Percentiles rank a stretch among this genome's conserved stretches.
Evolutionary conservation across 148 eudicot species (phyloP).

Genomic region (Camellia sinensis): DNA sequence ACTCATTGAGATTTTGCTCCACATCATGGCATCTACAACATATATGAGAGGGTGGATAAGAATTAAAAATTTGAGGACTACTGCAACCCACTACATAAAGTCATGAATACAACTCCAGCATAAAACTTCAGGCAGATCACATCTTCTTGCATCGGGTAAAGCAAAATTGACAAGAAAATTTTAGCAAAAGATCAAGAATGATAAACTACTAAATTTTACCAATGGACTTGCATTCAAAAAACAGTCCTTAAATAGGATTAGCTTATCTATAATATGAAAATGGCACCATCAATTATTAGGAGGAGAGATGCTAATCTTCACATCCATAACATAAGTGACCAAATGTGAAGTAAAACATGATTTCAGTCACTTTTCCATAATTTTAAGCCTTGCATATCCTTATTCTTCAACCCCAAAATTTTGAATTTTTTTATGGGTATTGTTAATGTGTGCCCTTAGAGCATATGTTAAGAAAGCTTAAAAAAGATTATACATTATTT

Average conservation of each 20-base stretch:
- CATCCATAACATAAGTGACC: neutral
- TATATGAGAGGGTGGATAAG: neutral
- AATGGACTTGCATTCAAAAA: neutral
- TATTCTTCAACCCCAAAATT: no score
- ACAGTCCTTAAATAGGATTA: neutral
- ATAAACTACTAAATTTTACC: no score
- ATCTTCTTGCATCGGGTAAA: neutral
- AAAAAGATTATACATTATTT: no score
- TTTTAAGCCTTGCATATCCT: no score
- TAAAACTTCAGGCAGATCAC: neutral
- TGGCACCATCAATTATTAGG: neutral
- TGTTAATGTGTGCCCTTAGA: no score
- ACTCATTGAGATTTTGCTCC: slow-evolving; percentile 23
- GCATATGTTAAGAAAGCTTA: no score
- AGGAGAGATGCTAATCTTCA: neutral
- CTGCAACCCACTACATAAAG: neutral
- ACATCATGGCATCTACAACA: slow-evolving; percentile 54
- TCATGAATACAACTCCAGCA: neutral
- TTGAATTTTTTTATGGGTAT: no score
- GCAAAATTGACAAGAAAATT: neutral
- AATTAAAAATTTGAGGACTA: neutral
- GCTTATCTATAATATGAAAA: neutral
- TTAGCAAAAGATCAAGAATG: neutral
- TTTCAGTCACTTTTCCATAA: no score
- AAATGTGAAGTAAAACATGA: no score